A percentile compares a stretch with the other conserved stretches of the same genome.
Evolutionary conservation across 805 yeast genomes (phyloP).

Genomic region (Isabelozyma pseudorhagii): DNA sequence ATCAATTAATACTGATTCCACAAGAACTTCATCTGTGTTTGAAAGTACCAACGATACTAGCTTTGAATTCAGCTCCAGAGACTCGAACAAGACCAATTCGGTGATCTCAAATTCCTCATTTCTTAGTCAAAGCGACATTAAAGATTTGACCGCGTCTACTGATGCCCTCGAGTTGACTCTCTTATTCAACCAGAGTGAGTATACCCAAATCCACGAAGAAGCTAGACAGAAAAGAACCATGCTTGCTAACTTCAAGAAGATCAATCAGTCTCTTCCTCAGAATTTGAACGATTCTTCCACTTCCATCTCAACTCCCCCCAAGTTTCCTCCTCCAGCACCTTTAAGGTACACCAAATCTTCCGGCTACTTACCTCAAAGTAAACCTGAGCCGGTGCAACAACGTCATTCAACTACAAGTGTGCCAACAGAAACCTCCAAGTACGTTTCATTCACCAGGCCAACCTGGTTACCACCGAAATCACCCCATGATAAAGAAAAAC

Average conservation of each 20-base stretch:
- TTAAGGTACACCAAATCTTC: neutral
- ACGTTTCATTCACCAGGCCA: constrained; percentile 55
- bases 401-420: neutral
- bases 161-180: constrained; percentile 32
- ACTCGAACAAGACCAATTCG: neutral
- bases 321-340: constrained; percentile 1
- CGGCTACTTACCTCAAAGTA: neutral
- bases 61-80: neutral
- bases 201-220: constrained; percentile 21
- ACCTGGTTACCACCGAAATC: constrained; percentile 65
- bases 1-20: constrained; percentile 31
- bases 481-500: constrained; percentile 49
- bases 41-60: constrained; percentile 15
- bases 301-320: constrained; percentile 2
- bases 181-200: constrained; percentile 24
- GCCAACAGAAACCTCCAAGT: constrained; percentile 3
- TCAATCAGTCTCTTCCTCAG: constrained; percentile 4
- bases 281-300: constrained; percentile 1
- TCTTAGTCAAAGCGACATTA: constrained; percentile 5
- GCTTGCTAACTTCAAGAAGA: constrained; percentile 16
- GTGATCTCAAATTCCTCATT: constrained; percentile 1
- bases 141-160: constrained; percentile 17
- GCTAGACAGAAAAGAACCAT: constrained; percentile 17
- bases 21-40: constrained; percentile 45
- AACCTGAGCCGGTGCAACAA: neutral